Evolutionary conservation across 345 rosid species (phyloP), one percentile per base, ranked within the genome.

Genomic region (Syzygium aqueum): DNA sequence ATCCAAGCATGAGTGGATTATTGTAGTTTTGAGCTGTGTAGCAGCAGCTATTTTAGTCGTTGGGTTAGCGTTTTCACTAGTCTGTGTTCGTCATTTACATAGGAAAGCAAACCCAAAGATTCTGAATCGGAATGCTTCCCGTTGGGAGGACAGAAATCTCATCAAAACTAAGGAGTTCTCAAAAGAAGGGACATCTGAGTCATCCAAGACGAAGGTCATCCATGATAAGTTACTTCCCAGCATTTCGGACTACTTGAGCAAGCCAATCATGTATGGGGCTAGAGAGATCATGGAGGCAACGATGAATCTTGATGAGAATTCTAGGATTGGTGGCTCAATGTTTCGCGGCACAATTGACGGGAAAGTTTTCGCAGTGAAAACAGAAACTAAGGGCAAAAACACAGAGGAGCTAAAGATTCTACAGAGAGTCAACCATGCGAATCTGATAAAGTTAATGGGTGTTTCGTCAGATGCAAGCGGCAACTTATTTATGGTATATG

Each of bases 351-450:
- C 43, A 51, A 91, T 94, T 53, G 67, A 91, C 40, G 93, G 91
- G 77, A 89, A 90, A 88, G 61, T 91, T 63, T 57, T 94, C 15
- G 95, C 95, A 4, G 87, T 91, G 40, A 94, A 94, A 92, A 19
- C 80, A 33, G 91, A 86, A 88, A 89, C 83, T 77, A 91, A 88
- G 87, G 92, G 89, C 50, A 91, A 92, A 85, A 85, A 88, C 46
- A 50, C 90, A 3, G 93, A 90, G 85, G 95, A 94, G 86, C 90
- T 93, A 51, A 91, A 90, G 88, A 92, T 94, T 84, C 85, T 93
- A 51, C 93, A 90, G 89, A 93, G 91, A 89, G 93, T 94, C 46
- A 94, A 91, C 85, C 97, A 94, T 86, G 91, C 91, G 30, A 95
- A 93, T 89, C 92, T 93, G 84, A 94, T 95, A 89, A 92, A 92